Conservation (phyloP, 1,284 basidiomycete genomes). For the Fomitopsis pinicola region DNA sequence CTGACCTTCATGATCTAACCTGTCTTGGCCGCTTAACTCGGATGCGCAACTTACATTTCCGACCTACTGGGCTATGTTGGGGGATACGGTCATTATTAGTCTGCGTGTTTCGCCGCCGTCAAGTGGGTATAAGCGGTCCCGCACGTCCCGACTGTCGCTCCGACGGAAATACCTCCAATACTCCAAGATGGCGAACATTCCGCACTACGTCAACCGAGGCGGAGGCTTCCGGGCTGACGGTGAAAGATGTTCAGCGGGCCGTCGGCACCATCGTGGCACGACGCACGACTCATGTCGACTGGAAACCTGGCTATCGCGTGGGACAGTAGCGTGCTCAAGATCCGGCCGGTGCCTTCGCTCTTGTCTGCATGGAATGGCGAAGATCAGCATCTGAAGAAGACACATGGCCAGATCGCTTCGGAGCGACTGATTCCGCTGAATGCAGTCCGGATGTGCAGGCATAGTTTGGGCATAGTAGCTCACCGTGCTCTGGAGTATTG, state of each 20-base stretch:
- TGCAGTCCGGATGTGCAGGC: neutral
- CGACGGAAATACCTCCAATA: neutral
- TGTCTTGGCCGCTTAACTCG: neutral
- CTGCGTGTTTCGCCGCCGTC: neutral
- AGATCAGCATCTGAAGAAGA: neutral
- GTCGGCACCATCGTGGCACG: neutral
- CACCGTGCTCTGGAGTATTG: neutral
- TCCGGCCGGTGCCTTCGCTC: slow-evolving; percentile 1
- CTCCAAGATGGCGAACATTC: neutral
- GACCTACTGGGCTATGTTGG: neutral
- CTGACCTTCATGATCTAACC: neutral
- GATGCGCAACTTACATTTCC: neutral
- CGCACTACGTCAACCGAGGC: neutral
- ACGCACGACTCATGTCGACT: neutral
- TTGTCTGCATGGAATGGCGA: neutral
- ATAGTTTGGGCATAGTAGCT: neutral
- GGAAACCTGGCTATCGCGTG: neutral
- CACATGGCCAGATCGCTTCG: neutral
- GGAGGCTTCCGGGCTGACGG: neutral
- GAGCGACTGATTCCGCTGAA: neutral
- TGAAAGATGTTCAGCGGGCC: neutral
- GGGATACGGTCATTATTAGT: neutral
- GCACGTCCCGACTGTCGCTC: neutral
- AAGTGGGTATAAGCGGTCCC: neutral
- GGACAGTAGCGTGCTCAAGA: neutral